Base-by-base conservation (phyloP, 2,329 filamentous ascomycete species). In the Xylaria digitata region DNA sequence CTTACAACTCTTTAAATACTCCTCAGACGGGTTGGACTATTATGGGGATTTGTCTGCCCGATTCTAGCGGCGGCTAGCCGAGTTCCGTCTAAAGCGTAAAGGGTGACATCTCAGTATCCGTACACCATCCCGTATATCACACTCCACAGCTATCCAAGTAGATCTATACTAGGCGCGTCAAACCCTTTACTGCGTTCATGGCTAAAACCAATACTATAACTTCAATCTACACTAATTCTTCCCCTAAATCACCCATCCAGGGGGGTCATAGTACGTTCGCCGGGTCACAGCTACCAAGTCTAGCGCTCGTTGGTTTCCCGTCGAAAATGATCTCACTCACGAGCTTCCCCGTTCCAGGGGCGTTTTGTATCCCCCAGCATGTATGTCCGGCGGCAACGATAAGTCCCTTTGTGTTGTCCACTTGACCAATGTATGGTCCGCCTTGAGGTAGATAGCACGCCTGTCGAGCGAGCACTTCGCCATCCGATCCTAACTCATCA, bases 321-420 rank as follows among this genome's bases (percentile, higher is more conserved):
- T 90, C 88, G 72, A 90, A 86, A 1, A 90, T 78, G 74, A 90
- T 84, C 75, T 90, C 88, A 69, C 86, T 88, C 67, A 90, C 85
- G 57, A 90, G 74, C 78, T 89, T 89, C 1, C 88, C 88, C 8
- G 92, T 94, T 4, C 84, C 92, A 1, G 91, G 91, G 21, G 87
- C 90, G 80, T 94, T 94, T 79, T 94, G 91, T 46, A 94, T 93
- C 0, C 92, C 92, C 92, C 92, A 94, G 76, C 91, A 94, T 1
- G 90, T 93, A 80, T 94, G 92, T 0, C 92, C 92, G 0, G 90
- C 85, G 1, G 91, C 92, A 70, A 94, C 81, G 56, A 89, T 82
- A 49, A 93, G 75, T 0, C 91, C 91, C 67, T 56, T 85, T 0
- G 87, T 85, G 4, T 66, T 69, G 6, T 85, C 84, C n/a, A 91